phyloP scores from a whole-genome alignment of 148 eudicot species.

The Chenopodium formosanum region DNA sequence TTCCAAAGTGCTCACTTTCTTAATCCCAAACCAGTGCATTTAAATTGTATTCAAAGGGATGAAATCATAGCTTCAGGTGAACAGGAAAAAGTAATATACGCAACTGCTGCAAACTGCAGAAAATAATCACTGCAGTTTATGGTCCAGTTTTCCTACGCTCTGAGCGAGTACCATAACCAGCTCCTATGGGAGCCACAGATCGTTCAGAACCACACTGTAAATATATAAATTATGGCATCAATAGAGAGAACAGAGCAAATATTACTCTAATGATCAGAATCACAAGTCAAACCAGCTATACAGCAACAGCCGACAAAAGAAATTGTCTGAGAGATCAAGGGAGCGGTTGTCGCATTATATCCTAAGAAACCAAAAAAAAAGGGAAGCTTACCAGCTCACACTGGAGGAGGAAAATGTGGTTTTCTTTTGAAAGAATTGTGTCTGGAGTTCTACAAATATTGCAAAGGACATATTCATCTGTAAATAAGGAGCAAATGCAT shows the following conservation, averaged over 20 bases:
- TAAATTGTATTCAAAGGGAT: too few species aligned
- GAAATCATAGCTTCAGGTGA: too few species aligned
- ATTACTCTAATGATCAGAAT: background rate
- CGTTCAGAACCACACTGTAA: slow-evolving; percentile 67
- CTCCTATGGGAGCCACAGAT: slow-evolving; percentile 60
- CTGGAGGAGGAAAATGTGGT: slow-evolving; percentile 38
- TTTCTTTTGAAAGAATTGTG: slow-evolving; percentile 43
- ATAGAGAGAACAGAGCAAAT: background rate
- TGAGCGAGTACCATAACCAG: slow-evolving; percentile 24
- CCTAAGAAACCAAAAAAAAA: background rate
- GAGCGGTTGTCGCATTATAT: background rate
- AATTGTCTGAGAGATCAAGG: background rate
- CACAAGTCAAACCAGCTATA: background rate
- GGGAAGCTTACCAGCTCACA: slow-evolving; percentile 41
- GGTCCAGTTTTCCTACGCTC: background rate
- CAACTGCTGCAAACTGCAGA: too few species aligned
- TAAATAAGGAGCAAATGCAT: background rate
- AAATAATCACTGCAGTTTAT: background rate
- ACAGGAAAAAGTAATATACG: too few species aligned
- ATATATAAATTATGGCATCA: slow-evolving; percentile 1
- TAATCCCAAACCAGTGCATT: too few species aligned
- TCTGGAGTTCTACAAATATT: slow-evolving; percentile 50
- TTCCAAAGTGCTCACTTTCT: too few species aligned
- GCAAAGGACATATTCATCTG: slow-evolving; percentile 62
- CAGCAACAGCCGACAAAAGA: background rate